Conservation (phyloP, 2,329 filamentous ascomycete species). For the Aulographum hederae region DNA sequence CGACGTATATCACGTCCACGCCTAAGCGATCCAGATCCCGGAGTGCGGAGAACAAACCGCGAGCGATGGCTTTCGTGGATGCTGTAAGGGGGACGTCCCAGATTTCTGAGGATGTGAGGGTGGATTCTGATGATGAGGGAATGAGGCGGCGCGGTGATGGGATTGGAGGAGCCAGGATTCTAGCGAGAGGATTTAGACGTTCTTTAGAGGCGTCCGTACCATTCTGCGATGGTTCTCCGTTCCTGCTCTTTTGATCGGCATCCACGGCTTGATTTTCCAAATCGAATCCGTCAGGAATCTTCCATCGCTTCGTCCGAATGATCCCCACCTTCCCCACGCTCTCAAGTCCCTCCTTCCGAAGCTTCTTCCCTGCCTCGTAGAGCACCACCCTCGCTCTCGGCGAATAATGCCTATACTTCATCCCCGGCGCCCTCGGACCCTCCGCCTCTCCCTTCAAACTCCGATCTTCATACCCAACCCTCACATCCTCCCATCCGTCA, state of each 20-base stretch:
- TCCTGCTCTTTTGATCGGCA: too few relatives aligned
- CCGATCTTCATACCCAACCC: conserved; percentile 62
- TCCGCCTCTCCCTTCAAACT: conserved; percentile 25
- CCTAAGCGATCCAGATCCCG: conserved; percentile 65
- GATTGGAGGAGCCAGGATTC: too few relatives aligned
- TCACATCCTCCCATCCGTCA: conserved; percentile 63
- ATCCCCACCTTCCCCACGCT: too few relatives aligned
- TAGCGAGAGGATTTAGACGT: too few relatives aligned
- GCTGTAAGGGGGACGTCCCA: conserved; percentile 59
- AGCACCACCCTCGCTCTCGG: conserved; percentile 73
- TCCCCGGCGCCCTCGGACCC: conserved; percentile 67
- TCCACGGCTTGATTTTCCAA: too few relatives aligned
- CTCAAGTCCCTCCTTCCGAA: too few relatives aligned
- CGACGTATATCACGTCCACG: conserved; percentile 74
- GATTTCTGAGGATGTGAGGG: too few relatives aligned
- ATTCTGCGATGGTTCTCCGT: too few relatives aligned
- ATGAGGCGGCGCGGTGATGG: too few relatives aligned
- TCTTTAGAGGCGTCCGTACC: too few relatives aligned
- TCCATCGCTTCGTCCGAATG: conserved; percentile 12
- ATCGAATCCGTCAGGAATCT: too few relatives aligned
- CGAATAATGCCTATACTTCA: conserved; percentile 99
- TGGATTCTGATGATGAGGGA: too few relatives aligned
- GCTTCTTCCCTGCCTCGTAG: conserved; percentile 53
- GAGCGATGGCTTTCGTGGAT: conserved; percentile 56
- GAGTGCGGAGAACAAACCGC: conserved; percentile 73